Evolutionary conservation across 768 basidiomycete species (phyloP), one percentile per base, ranked within the genome.

Genomic region (Tubosaeta brunneosetosa): DNA sequence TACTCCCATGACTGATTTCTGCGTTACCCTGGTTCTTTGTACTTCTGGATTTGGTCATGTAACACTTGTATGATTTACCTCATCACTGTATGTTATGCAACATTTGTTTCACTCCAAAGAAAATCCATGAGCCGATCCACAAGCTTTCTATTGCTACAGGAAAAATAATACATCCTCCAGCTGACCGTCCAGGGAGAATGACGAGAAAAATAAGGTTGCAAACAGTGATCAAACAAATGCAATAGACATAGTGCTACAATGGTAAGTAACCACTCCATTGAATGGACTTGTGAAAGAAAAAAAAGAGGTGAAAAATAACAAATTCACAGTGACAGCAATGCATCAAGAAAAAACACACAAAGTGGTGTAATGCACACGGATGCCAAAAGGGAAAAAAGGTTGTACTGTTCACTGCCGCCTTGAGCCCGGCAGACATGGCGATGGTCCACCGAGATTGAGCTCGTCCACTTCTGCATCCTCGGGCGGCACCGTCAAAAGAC

Each of bases 401-500:
- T 38, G 8, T 37, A 36, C 34, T 29, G 32, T 22, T 56, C 22
- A 62, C 26, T 55, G 53, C 37, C 49, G 47, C 34, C 57, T 50
- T 47, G 49, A 32, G 12, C 58, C 55, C 13, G 13, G 41, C 46
- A 44, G 55, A 47, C 50, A 51, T 6, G 55, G 55, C 47, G 13
- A 36, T 19, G 26, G 17, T 8, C 59, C 57, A 31, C 52, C 51
- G 17, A 71, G 25, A 25, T 71, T 70, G 42, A 69, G n/a, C n/a
- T 71, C 69, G n/a, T 69, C 68, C 0, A 54, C 32, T 3, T 54
- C 53, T 12, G 6, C 47, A 0, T 55, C 55, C 40, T 31, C 25
- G 6, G 33, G 33, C 13, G 56, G 55, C 14, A 46, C 55, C 4
- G 46, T 22, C 22, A 22, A n/a, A 17, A 53, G 45, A 33, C 59